A percentile compares a stretch with the other conserved stretches of the same genome.
phyloP scores from a whole-genome alignment of 108 stramenopile genomes.

The Fragilariopsis cylindrus region DNA sequence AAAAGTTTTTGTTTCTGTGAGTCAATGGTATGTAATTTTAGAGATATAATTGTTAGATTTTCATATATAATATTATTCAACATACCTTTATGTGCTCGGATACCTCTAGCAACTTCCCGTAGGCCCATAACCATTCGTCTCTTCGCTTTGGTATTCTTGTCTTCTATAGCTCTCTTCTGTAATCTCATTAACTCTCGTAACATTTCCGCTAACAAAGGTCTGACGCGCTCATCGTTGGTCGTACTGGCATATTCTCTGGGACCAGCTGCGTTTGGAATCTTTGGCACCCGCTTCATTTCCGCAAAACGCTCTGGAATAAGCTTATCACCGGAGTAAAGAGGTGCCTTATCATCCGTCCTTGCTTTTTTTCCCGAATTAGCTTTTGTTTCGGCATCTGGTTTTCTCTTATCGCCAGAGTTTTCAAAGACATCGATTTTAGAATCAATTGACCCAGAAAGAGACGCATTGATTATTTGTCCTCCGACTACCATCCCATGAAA shows the following conservation, averaged over 20 bases:
- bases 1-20: too few species aligned
- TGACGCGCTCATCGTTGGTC: conserved; percentile 53
- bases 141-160: conserved; percentile 74
- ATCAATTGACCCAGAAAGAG: background rate
- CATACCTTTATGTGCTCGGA: conserved; percentile 71
- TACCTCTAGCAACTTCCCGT: conserved; percentile 86
- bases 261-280: conserved; percentile 61
- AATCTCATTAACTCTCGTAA: conserved; percentile 83
- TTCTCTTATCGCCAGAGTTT: conserved; percentile 18
- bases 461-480: conserved; percentile 49
- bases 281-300: conserved; percentile 79
- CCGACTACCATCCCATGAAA: conserved; percentile 73
- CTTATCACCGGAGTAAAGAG: conserved; percentile 78
- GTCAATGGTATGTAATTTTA: too few species aligned
- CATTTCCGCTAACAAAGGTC: conserved; percentile 76
- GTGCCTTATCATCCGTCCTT: conserved; percentile 23
- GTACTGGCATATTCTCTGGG: conserved; percentile 66
- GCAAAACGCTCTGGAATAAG: conserved; percentile 78
- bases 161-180: conserved; percentile 70
- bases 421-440: background rate
- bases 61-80: too few species aligned
- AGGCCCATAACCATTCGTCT: conserved; percentile 90
- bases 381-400: background rate
- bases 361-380: conserved; percentile 3
- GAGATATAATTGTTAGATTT: too few species aligned